Evolutionary conservation across 441 rosid genomes (phyloP).

Genomic region (Capsella rubella): DNA sequence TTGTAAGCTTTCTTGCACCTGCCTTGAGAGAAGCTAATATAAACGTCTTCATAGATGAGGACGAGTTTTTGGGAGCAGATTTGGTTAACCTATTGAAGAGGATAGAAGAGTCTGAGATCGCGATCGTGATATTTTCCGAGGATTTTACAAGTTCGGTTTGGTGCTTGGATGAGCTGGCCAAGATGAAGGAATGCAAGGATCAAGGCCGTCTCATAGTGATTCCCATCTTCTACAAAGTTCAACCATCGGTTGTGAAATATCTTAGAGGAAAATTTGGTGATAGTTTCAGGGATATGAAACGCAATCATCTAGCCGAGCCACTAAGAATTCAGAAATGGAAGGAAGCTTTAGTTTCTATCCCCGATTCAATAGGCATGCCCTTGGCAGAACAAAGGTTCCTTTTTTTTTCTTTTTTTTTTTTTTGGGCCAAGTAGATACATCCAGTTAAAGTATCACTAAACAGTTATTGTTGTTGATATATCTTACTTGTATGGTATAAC

Average conservation of each 20-base stretch:
- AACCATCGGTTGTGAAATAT: background rate
- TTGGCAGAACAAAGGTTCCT: background rate
- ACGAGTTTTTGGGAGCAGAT: background rate
- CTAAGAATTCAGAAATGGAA: constrained; percentile 1
- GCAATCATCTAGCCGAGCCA: background rate
- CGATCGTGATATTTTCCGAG: constrained; percentile 8
- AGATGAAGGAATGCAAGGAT: constrained; percentile 13
- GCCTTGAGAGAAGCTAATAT: constrained; percentile 14
- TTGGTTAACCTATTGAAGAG: background rate
- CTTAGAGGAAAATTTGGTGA: constrained; percentile 12
- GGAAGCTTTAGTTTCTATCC: constrained; percentile 10
- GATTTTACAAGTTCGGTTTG: background rate
- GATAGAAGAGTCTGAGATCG: constrained; percentile 20
- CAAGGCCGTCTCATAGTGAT: background rate
- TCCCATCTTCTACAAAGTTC: constrained; percentile 23
- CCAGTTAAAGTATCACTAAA: background rate
- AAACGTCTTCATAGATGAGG: constrained; percentile 22
- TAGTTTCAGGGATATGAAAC: background rate
- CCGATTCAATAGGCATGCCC: background rate
- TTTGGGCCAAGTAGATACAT: background rate
- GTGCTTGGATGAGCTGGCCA: constrained; percentile 27
- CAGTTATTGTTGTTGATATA: background rate
- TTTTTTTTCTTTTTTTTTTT: background rate
- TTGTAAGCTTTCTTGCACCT: constrained; percentile 9
- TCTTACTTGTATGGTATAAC: background rate